Base-by-base conservation (phyloP, 257 asterid genomes). In the Eustoma russellianum region DNA sequence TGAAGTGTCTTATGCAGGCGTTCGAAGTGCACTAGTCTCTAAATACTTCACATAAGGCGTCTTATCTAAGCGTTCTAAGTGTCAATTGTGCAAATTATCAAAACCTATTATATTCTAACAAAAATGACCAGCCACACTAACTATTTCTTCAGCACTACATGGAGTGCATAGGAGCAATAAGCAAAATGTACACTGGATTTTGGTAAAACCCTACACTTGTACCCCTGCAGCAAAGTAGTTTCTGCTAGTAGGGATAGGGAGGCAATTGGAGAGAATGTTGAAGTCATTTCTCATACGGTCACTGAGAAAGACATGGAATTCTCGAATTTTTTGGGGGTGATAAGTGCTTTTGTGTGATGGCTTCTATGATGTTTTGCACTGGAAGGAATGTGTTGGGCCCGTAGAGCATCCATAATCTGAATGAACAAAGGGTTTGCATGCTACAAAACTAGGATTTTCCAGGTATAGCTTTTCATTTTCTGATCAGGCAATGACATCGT, bases 381-480 rank as follows among this genome's bases (percentile, higher is more conserved):
- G 83, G 73, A 7, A 59, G 33, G 53, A 64, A 60, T 0, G 86
- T 70, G 55, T 79, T 79, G 2, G 83, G 0, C 86, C 81, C 3
- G 56, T 69, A 0, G 81, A 76, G 41, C 86, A 79, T 5, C 86
- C 86, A 24, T 70, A 67, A 64, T 79, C 81, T 3, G 77, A 48
- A 7, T 41, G 57, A 24, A n/a, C n/a, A 41, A 79, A 65, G 1
- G 59, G 63, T 9, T 16, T 17, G 11, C 38, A 3, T 10, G 52
- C 53, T 30, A 43, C 59, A 2, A 52, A 30, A 0, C 44, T 5
- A 1, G 13, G 1, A 10, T 45, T 62, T 17, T 56, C 59, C 0
- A 41, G 28, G 19, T 64, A 52, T 38, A 53, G 54, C 11, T 55
- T 49, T 12, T 64, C 38, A 14, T n/a, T 40, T 19, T 57, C 53